A percentile compares a stretch with the other conserved stretches of the same genome.
These are phyloP conservation scores for Phascolomyces articulosus DNA, from an alignment of 371 early-diverging fungal species.

Conservation along the genomic window DNA sequence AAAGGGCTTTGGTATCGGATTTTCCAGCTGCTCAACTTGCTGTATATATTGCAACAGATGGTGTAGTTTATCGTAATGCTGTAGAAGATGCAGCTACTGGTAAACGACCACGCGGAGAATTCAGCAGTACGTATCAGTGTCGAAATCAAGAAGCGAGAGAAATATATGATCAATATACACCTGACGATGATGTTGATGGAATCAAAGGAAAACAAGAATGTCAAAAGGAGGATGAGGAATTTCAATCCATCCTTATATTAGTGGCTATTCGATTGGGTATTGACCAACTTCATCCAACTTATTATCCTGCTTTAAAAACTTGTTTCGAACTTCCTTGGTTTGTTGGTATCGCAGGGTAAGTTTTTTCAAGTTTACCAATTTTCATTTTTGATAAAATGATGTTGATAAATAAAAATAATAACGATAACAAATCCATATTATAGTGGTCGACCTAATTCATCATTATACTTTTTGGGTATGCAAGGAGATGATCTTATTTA, in stretches of 20 bases:
- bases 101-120: conserved; percentile 41
- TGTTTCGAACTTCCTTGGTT: conserved; percentile 79
- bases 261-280: conserved; percentile 89
- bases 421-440: neutral
- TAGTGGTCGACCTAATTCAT: conserved; percentile 92
- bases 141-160: conserved; percentile 31
- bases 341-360: conserved; percentile 90
- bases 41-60: conserved; percentile 77
- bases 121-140: conserved; percentile 22
- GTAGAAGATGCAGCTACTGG: conserved; percentile 48
- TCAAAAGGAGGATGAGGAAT: too few species aligned
- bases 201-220: conserved; percentile 21
- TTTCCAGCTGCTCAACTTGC: conserved; percentile 63
- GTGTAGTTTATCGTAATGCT: conserved; percentile 70
- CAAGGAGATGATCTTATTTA: conserved; percentile 86
- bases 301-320: conserved; percentile 75
- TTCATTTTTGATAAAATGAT: too few species aligned
- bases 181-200: conserved; percentile 13
- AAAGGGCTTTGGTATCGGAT: conserved; percentile 70
- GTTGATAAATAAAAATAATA: too few species aligned
- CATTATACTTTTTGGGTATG: conserved; percentile 89
- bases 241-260: conserved; percentile 78
- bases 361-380: conserved; percentile 2
- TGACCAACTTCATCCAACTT: conserved; percentile 84
- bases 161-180: conserved; percentile 28